phyloP scores from a whole-genome alignment of 1,284 basidiomycete species.

The Cryptococcus amylolentus region DNA sequence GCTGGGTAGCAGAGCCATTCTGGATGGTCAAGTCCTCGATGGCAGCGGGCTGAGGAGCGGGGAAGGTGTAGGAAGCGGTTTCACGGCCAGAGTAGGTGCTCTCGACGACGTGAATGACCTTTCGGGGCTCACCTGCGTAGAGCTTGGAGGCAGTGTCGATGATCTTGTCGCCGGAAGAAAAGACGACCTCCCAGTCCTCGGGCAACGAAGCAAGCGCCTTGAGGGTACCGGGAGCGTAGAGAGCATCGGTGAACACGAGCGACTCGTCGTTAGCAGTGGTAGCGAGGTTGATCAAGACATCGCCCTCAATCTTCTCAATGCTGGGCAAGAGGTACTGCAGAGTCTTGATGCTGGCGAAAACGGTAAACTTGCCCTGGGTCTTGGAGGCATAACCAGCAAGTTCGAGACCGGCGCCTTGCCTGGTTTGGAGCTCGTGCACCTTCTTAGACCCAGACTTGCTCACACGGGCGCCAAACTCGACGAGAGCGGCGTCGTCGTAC shows the following conservation, averaged over 20 bases:
- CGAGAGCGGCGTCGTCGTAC: conserved; percentile 46
- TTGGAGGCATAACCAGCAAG: conserved; percentile 64
- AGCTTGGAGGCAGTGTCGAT: conserved; percentile 60
- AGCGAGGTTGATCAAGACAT: conserved; percentile 74
- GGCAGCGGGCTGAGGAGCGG: conserved; percentile 21
- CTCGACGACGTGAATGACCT: conserved; percentile 47
- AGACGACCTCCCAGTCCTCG: conserved; percentile 66
- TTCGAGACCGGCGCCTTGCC: conserved; percentile 77
- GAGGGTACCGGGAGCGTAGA: conserved; percentile 59
- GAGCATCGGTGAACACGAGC: conserved; percentile 53
- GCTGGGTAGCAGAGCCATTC: conserved; percentile 22
- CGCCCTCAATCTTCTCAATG: conserved; percentile 61
- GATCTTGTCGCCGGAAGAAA: conserved; percentile 71
- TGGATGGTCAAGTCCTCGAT: conserved; percentile 28
- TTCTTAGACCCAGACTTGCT: conserved; percentile 37
- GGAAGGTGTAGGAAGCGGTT: conserved; percentile 40
- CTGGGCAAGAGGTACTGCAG: conserved; percentile 72
- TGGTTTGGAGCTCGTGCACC: conserved; percentile 73
- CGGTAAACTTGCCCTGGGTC: conserved; percentile 54
- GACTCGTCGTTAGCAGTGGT: conserved; percentile 63
- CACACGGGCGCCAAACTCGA: conserved; percentile 41
- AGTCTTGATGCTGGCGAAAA: conserved; percentile 48
- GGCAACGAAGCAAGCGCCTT: conserved; percentile 61
- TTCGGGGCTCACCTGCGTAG: conserved; percentile 30
- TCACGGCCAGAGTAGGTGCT: conserved; percentile 45